Evolutionary conservation across 148 eudicot genomes (phyloP).

Genomic region (Rhododendron ferrugineum): DNA sequence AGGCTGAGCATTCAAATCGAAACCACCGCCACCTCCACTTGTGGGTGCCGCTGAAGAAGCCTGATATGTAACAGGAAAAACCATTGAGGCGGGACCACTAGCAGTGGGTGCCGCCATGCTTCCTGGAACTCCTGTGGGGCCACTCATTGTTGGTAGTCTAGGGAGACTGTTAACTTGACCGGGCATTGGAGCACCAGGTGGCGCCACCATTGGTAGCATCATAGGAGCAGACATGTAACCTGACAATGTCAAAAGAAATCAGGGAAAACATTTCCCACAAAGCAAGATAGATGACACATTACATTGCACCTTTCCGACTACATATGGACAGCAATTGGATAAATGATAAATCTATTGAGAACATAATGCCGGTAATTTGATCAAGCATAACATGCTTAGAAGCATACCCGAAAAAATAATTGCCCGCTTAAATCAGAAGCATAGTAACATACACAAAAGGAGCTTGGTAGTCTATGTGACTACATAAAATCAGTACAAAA

Average conservation of each 20-base stretch:
- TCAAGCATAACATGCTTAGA: not conserved
- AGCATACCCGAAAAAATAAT: not conserved
- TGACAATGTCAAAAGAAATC: slow-evolving; percentile 12
- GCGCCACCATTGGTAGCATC: slow-evolving; percentile 37
- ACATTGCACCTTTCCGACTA: not conserved
- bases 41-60: slow-evolving; percentile 15
- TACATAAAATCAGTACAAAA: not conserved
- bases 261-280: not conserved
- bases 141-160: slow-evolving; percentile 35
- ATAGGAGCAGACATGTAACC: slow-evolving; percentile 39
- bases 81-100: slow-evolving; percentile 12
- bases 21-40: slow-evolving; percentile 15
- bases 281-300: not conserved
- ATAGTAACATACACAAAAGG: not conserved
- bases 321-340: not conserved
- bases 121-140: slow-evolving; percentile 36
- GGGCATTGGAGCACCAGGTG: slow-evolving; percentile 51
- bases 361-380: not conserved
- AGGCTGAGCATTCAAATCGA: slow-evolving; percentile 14
- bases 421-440: not conserved
- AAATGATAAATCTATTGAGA: not conserved
- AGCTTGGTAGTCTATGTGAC: not conserved
- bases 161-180: slow-evolving; percentile 36
- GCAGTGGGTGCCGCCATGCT: slow-evolving; percentile 1
- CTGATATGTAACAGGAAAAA: slow-evolving; percentile 19